Evolutionary conservation across 192 early-diverging fungal genomes (phyloP).

Genomic region (Rhizophagus prolifer): DNA sequence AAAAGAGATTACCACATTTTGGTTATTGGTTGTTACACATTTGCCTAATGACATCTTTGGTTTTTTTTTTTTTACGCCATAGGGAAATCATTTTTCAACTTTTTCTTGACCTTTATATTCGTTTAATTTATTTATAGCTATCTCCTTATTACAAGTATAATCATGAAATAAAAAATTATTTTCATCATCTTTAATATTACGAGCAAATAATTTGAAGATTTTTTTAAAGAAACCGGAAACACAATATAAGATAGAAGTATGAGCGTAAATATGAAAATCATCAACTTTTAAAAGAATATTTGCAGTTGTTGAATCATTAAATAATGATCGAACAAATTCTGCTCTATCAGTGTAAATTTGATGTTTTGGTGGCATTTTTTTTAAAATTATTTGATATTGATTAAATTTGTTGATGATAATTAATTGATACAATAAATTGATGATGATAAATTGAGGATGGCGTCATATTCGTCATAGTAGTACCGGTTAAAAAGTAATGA

Average conservation of each 20-base stretch:
- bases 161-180: background rate
- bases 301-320: constrained; percentile 5
- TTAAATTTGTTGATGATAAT: too few species aligned
- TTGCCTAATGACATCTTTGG: too few species aligned
- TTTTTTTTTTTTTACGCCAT: too few species aligned
- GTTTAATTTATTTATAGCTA: background rate
- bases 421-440: too few species aligned
- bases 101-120: constrained; percentile 6
- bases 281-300: constrained; percentile 4
- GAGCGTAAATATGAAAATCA: constrained; percentile 14
- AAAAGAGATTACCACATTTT: too few species aligned
- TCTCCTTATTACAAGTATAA: background rate
- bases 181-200: background rate
- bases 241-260: background rate
- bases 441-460: too few species aligned
- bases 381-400: too few species aligned
- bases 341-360: background rate
- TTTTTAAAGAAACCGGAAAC: constrained; percentile 1
- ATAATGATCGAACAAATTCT: constrained; percentile 4
- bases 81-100: background rate
- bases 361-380: background rate
- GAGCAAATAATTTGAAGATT: background rate
- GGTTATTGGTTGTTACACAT: too few species aligned
- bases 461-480: too few species aligned
- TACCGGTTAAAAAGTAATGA: too few species aligned